Conservation (phyloP, 371 early-diverging fungal genomes). For the Mucor piriformis region DNA sequence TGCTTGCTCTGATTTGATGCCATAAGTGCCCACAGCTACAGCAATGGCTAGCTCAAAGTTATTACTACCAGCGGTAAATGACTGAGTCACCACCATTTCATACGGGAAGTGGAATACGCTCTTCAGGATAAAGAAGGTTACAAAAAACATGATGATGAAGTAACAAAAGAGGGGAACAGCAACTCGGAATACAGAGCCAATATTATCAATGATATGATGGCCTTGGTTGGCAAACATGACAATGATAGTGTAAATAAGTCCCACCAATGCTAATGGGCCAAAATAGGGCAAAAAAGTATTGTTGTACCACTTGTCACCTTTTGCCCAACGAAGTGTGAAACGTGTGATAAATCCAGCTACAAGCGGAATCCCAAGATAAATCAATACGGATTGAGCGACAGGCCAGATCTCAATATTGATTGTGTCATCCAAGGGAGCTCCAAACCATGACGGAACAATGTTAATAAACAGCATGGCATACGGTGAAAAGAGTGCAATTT, state of each 20-base stretch:
- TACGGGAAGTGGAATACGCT: conserved; percentile 42
- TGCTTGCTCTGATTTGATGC: conserved; percentile 67
- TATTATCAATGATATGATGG: conserved; percentile 62
- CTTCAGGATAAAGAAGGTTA: conserved; percentile 47
- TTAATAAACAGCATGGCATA: conserved; percentile 62
- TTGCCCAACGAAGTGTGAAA: conserved; percentile 31
- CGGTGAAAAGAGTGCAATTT: conserved; percentile 68
- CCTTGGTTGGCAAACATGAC: conserved; percentile 83
- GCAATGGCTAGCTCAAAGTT: conserved; percentile 84
- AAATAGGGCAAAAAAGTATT: conserved; percentile 56
- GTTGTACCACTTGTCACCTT: conserved; percentile 59
- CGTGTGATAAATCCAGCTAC: conserved; percentile 65
- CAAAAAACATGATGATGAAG: conserved; percentile 62
- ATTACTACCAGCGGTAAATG: conserved; percentile 76
- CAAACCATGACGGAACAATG: conserved; percentile 53
- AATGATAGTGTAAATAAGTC: conserved; percentile 70
- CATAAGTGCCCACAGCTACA: conserved; percentile 71
- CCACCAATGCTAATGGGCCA: conserved; percentile 60
- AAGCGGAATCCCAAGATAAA: conserved; percentile 76
- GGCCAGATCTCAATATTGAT: conserved; percentile 58
- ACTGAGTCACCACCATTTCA: conserved; percentile 57
- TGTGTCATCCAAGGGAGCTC: conserved; percentile 35
- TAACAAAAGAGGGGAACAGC: conserved; percentile 73
- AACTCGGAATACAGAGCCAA: conserved; percentile 67
- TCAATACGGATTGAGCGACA: conserved; percentile 61